These are phyloP conservation scores for Thielaviopsis ethacetica DNA, from an alignment of 2,329 filamentous ascomycete genomes.

Conservation along the genomic window DNA sequence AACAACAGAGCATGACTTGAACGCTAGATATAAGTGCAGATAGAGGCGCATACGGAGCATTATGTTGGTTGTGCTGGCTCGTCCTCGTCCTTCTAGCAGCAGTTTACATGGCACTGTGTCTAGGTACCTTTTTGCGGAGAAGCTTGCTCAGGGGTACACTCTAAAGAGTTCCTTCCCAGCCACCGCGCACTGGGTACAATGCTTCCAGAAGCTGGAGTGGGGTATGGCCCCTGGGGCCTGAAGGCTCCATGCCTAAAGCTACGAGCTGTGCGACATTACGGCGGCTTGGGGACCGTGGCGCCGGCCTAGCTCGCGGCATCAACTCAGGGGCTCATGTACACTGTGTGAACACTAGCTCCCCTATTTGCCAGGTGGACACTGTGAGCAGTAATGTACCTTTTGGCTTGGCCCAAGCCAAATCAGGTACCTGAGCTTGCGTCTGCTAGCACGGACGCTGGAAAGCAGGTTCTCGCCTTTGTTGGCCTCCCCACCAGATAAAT, in stretches of 20 bases:
- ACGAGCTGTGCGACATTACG: background rate
- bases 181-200: constrained; percentile 12
- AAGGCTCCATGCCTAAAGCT: background rate
- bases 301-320: background rate
- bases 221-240: constrained; percentile 6
- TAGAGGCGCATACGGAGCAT: background rate
- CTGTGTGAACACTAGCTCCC: constrained; percentile 9
- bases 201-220: constrained; percentile 7
- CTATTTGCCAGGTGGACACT: constrained; percentile 8
- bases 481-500: constrained; percentile 13
- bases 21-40: background rate
- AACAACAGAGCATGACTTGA: background rate
- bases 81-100: background rate
- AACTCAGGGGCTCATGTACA: constrained; percentile 12
- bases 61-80: background rate
- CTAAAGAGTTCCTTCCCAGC: constrained; percentile 9
- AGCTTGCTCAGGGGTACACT: constrained; percentile 5
- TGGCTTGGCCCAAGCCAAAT: constrained; percentile 3
- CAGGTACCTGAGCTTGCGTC: constrained; percentile 11
- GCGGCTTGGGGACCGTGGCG: background rate
- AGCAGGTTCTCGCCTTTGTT: constrained; percentile 8
- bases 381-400: constrained; percentile 8
- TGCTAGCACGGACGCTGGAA: constrained; percentile 10
- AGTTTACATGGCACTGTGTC: constrained; percentile 2
- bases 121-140: constrained; percentile 8